Evolutionary conservation across 306 rosid genomes (phyloP).

Genomic region (Neltuma alba): DNA sequence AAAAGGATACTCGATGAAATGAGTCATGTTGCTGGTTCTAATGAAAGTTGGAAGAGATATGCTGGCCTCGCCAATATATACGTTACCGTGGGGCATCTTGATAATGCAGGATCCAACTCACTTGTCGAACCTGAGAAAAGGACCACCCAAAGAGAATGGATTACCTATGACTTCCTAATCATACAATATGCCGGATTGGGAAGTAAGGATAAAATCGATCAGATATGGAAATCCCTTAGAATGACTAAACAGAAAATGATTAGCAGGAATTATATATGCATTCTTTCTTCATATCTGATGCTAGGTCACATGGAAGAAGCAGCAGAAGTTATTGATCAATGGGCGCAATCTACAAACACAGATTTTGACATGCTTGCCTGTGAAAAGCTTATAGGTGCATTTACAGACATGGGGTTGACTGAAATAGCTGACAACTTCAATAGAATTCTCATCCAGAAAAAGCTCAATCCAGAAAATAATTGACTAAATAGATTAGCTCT

Average conservation of each 20-base stretch:
- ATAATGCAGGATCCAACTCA: slow-evolving; percentile 53
- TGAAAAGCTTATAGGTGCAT: slow-evolving; percentile 61
- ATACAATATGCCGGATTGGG: slow-evolving; percentile 84
- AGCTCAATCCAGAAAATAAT: slow-evolving; percentile 40
- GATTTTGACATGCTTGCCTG: slow-evolving; percentile 65
- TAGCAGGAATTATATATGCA: slow-evolving; percentile 73
- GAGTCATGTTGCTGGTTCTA: slow-evolving; percentile 49
- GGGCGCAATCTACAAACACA: slow-evolving; percentile 71
- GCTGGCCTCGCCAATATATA: slow-evolving; percentile 66
- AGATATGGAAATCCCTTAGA: slow-evolving; percentile 84
- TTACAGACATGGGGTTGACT: slow-evolving; percentile 55
- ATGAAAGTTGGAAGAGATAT: slow-evolving; percentile 74
- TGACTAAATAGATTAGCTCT: slow-evolving; percentile 23
- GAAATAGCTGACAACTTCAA: slow-evolving; percentile 58
- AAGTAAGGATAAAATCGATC: slow-evolving; percentile 69
- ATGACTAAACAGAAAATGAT: slow-evolving; percentile 85
- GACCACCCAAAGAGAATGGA: slow-evolving; percentile 81
- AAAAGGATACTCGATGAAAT: slow-evolving; percentile 70
- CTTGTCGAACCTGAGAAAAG: slow-evolving; percentile 70
- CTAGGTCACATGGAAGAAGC: slow-evolving; percentile 71
- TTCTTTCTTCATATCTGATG: slow-evolving; percentile 80
- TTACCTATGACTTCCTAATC: slow-evolving; percentile 85
- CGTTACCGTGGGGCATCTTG: slow-evolving; percentile 53
- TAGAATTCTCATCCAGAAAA: slow-evolving; percentile 63
- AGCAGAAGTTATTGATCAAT: slow-evolving; percentile 76